Base-by-base conservation (phyloP, 2,329 filamentous ascomycete genomes). In the Penicillium sp. region DNA sequence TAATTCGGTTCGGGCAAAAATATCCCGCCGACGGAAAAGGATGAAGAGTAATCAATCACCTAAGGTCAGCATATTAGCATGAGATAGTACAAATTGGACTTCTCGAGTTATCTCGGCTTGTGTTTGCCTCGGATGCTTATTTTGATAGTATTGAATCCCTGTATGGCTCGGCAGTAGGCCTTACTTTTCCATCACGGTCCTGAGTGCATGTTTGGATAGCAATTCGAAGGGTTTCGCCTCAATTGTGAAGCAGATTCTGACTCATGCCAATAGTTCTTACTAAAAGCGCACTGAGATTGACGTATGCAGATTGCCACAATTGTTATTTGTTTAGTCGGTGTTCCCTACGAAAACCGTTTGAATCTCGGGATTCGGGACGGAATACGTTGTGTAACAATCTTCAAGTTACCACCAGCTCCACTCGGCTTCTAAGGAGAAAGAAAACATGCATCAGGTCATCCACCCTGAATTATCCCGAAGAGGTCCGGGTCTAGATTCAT, bases 11-110 rank as follows among this genome's bases (percentile, higher is more conserved):
- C 52, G 52, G 52, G 52, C 52, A 41, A 19, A 31, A 46, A 31
- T 46, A 44, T 51, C 31, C 19, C 31, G 47, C 54, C 54, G 54
- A 44, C 54, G 54, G 51, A n/a, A 33, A 24, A 35, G 33, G 49
- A n/a, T n/a, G 35, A 27, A 50, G 43, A 49, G 27, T 35, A 49
- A 49, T 49, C 44, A 49, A 49, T 49, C 22, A 22, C 44, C n/a
- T n/a, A n/a, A n/a, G n/a, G n/a, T n/a, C n/a, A 49, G 6, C n/a
- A 19, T 18, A 2, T 31, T 31, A 9, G 27, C 27, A 31, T 31
- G 27, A 49, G 44, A 49, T 49, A 27, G 16, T 9, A n/a, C 14
- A 27, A n/a, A 33, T 33, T 22, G 22, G 40, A 43, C 14, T 4
- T n/a, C 27, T 22, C 43, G 27, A 46, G 10, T n/a, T 50, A 19